Evolutionary conservation across 2,329 filamentous ascomycete species (phyloP).

Genomic region (Ampelomyces quisqualis): DNA sequence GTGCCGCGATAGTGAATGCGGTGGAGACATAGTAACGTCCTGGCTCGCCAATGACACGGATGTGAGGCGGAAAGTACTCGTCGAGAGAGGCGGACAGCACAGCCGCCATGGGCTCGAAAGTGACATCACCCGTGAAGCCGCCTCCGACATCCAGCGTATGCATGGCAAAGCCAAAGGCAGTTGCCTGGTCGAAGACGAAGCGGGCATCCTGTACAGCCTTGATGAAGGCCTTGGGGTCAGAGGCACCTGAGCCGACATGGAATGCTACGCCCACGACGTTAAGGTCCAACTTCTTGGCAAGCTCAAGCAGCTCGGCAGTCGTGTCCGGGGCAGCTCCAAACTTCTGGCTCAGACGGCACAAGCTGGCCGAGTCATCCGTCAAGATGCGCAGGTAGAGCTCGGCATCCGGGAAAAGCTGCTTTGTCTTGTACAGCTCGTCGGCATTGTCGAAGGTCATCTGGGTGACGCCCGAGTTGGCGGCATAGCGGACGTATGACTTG

Average conservation of each 20-base stretch:
- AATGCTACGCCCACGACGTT: constrained; percentile 96
- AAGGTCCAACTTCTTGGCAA: constrained; percentile 79
- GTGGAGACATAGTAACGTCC: constrained; percentile 93
- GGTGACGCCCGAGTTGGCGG: constrained; percentile 79
- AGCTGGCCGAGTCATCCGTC: constrained; percentile 91
- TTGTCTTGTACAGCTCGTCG: constrained; percentile 97
- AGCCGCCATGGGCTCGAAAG: constrained; percentile 85
- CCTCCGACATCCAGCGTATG: constrained; percentile 92
- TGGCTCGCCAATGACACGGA: constrained; percentile 92
- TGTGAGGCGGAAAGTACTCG: constrained; percentile 77
- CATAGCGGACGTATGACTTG: constrained; percentile 93
- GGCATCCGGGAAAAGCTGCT: constrained; percentile 82
- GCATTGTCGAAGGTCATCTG: constrained; percentile 99
- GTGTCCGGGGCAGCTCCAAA: constrained; percentile 89
- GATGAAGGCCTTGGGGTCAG: constrained; percentile 86
- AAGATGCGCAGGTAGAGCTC: constrained; percentile 92
- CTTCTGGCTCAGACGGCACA: constrained; percentile 95
- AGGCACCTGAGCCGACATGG: constrained; percentile 94
- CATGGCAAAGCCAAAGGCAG: constrained; percentile 72
- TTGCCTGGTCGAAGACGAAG: constrained; percentile 82
- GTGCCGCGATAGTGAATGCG: constrained; percentile 92
- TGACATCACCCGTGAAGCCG: constrained; percentile 87
- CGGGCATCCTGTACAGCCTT: constrained; percentile 90
- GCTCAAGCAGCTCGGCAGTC: constrained; percentile 71
- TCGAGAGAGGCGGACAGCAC: constrained; percentile 80